phyloP scores from a whole-genome alignment of 768 basidiomycete species.

The Amanita molliuscula region DNA sequence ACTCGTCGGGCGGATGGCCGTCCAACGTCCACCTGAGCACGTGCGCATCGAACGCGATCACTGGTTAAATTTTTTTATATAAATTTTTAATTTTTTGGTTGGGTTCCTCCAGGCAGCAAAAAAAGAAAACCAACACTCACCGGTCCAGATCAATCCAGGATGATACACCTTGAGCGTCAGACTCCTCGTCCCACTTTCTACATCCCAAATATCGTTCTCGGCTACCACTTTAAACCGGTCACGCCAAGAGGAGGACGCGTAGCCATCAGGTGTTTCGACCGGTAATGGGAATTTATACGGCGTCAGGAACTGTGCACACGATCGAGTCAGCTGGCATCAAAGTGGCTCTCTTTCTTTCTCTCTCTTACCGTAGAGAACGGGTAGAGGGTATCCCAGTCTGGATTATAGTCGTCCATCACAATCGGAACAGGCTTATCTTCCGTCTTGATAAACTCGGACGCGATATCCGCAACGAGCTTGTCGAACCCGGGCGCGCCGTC shows the following conservation, averaged over 20 bases:
- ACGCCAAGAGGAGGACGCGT: slow-evolving; percentile 44
- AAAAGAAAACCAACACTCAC: slow-evolving; percentile 24
- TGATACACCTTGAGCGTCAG: slow-evolving; percentile 64
- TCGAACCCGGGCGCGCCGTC: slow-evolving; percentile 76
- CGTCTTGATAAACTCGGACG: slow-evolving; percentile 43
- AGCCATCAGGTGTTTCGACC: slow-evolving; percentile 30
- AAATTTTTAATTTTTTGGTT: not conserved
- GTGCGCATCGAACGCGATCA: slow-evolving; percentile 86
- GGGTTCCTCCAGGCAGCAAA: not conserved
- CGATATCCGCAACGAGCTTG: slow-evolving; percentile 49
- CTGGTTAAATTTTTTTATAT: too few species aligned
- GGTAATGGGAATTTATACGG: slow-evolving; percentile 72
- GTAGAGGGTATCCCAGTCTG: slow-evolving; percentile 84
- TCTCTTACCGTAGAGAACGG: slow-evolving; percentile 63
- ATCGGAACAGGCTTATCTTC: slow-evolving; percentile 32
- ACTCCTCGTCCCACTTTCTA: slow-evolving; percentile 50
- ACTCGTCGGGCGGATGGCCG: slow-evolving; percentile 64
- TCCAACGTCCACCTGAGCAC: slow-evolving; percentile 81
- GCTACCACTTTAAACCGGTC: slow-evolving; percentile 45
- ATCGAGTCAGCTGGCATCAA: not conserved
- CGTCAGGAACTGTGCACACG: slow-evolving; percentile 56
- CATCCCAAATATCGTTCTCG: slow-evolving; percentile 44
- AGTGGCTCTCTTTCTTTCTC: not conserved
- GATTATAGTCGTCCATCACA: slow-evolving; percentile 64
- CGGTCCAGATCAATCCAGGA: slow-evolving; percentile 82